Percentiles rank a stretch among this genome's conserved stretches.
These are phyloP conservation scores for Tulasnella sp. DNA, from an alignment of 768 basidiomycete genomes.

Conservation along the genomic window DNA sequence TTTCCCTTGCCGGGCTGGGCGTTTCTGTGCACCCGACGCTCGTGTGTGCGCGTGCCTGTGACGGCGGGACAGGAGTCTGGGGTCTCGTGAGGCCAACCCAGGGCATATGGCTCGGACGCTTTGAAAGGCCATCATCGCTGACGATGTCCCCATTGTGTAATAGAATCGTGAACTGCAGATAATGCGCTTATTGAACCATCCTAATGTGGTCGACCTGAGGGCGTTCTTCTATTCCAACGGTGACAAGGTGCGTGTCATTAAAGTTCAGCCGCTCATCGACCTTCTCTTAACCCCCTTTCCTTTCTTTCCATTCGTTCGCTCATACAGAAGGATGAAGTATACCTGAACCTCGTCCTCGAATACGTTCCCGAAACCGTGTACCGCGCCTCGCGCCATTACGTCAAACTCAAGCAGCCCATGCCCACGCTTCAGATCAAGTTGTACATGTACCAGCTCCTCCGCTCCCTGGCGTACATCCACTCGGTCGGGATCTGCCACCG, in stretches of 20 bases:
- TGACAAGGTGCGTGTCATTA: slow-evolving; percentile 65
- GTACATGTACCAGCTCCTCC: slow-evolving; percentile 99
- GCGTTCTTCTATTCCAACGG: slow-evolving; percentile 99
- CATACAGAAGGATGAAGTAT: slow-evolving; percentile 94
- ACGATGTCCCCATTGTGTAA: not conserved
- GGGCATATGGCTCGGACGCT: not conserved
- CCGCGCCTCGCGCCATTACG: slow-evolving; percentile 96
- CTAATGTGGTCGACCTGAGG: slow-evolving; percentile 94
- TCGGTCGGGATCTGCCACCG: slow-evolving; percentile 99
- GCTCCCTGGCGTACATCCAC: slow-evolving; percentile 98
- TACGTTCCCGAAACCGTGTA: slow-evolving; percentile 99
- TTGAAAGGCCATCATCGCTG: not conserved
- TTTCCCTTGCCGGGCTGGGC: not conserved
- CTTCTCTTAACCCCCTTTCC: not conserved
- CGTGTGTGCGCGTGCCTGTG: not conserved
- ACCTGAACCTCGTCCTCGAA: slow-evolving; percentile 98
- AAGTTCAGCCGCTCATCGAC: not conserved
- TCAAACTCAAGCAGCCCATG: slow-evolving; percentile 99
- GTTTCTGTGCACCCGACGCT: not conserved
- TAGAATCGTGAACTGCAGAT: slow-evolving; percentile 99
- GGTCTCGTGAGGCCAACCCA: not conserved
- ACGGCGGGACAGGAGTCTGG: not conserved
- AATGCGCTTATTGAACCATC: slow-evolving; percentile 93
- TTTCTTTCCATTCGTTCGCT: not conserved
- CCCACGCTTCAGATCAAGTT: slow-evolving; percentile 99